A percentile compares a stretch with the other conserved stretches of the same genome.
These are phyloP conservation scores for Pichia sp. DNA, from an alignment of 1,139 yeast genomes.

Conservation along the genomic window DNA sequence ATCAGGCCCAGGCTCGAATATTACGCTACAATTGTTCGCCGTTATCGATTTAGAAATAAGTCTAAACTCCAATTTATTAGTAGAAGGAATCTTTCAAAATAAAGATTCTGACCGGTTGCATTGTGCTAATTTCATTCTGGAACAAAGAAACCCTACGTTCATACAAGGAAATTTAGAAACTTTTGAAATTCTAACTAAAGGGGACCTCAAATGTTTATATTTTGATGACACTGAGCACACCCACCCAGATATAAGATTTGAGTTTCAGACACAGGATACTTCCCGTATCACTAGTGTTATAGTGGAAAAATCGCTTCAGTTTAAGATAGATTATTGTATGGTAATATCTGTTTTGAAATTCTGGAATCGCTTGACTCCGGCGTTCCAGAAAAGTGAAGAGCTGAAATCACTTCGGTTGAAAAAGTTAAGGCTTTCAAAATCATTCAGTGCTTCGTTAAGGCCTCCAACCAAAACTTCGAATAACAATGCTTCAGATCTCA, in stretches of 20 bases:
- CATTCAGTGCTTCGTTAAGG: neutral
- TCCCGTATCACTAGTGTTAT: constrained; percentile 39
- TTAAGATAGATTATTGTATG: constrained; percentile 33
- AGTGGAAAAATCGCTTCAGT: constrained; percentile 40
- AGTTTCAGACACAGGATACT: constrained; percentile 32
- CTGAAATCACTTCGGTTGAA: constrained; percentile 1
- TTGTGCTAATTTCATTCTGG: constrained; percentile 36
- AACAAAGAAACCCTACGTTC: constrained; percentile 40
- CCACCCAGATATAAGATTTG: constrained; percentile 51
- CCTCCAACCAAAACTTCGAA: neutral
- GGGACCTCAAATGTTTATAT: constrained; percentile 23
- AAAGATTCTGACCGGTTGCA: constrained; percentile 34
- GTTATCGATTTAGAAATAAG: constrained; percentile 31
- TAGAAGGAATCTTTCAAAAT: constrained; percentile 37
- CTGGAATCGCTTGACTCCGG: neutral
- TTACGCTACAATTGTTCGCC: constrained; percentile 38
- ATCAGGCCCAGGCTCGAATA: constrained; percentile 2
- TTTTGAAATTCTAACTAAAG: constrained; percentile 31
- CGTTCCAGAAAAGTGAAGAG: constrained; percentile 6
- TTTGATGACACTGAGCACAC: constrained; percentile 23
- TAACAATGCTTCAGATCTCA: neutral
- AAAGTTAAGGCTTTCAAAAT: neutral
- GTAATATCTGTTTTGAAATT: constrained; percentile 1
- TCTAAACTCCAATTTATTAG: neutral
- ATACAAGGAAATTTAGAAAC: constrained; percentile 46